Evolutionary conservation across 2,329 filamentous ascomycete genomes (phyloP), one percentile per base, ranked within the genome.

Genomic region (Cercospora berteroae): DNA sequence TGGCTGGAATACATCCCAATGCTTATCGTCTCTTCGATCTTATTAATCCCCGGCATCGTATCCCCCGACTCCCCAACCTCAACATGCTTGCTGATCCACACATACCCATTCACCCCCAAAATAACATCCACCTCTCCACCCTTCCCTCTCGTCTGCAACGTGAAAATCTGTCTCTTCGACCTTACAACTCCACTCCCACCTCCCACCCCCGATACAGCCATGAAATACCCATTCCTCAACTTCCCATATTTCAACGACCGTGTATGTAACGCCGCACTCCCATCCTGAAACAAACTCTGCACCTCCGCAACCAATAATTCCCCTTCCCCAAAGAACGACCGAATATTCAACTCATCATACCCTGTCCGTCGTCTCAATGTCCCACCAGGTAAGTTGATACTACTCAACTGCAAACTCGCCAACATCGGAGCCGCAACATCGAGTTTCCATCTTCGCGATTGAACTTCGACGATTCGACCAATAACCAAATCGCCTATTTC

Each of bases 401-500:
- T 90, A 63, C 89, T 92, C 52, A 99, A 88, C 18, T 93, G 92
- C 9, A 99, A 85, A 57, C 89, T 87, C 3, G 95, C 94, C 5
- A 97, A 89, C 76, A 96, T 88, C 0, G 93, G 90, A 25, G 92
- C 93, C 60, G 92, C 91, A 59, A 99, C 91, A 79, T 99, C 95
- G 64, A 99, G 94, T 75, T 92, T 93, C 95, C 95, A 99, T 61
- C 94, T 88, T 79, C 90, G 89, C 39, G 91, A 89, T 80, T 97
- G 93, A n/a, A 99, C 95, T 80, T 96, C 93, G 70, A 95, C 89
- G 75, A 99, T 96, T 70, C 95, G 88, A 42, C 95, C 95, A 13
- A 99, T 90, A 2, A 99, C 92, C 4, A 99, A 85, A 80, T 99
- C 95, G 74, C 95, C 95, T 69, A 99, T 97, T 80, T 97, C 94